Conservation (phyloP, 208 protist genomes). For the Trypanosomatidae sp. region DNA sequence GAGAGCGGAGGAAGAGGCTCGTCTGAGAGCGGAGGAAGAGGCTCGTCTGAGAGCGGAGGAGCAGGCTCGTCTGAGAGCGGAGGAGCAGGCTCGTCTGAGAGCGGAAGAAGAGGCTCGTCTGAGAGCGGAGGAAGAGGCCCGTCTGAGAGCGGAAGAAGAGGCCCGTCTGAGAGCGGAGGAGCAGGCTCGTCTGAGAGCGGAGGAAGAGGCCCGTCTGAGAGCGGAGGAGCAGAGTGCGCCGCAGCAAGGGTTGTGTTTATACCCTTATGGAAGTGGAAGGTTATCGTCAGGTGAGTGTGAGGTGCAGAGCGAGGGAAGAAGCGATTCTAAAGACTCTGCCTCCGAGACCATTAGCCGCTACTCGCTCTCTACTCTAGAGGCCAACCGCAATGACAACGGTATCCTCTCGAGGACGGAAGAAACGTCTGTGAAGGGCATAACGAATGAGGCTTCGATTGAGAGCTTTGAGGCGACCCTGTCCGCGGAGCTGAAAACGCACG, state of each 20-base stretch:
- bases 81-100: slow-evolving; percentile 20
- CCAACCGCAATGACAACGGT: slow-evolving; percentile 57
- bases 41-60: slow-evolving; percentile 21
- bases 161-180: slow-evolving; percentile 21
- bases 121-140: slow-evolving; percentile 47
- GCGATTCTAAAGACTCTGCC: slow-evolving; percentile 2
- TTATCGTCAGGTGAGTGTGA: neutral
- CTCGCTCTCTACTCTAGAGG: slow-evolving; percentile 20
- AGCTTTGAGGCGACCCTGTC: slow-evolving; percentile 49
- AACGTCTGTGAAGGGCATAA: neutral
- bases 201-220: slow-evolving; percentile 61
- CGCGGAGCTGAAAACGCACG: slow-evolving; percentile 32
- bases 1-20: slow-evolving; percentile 21
- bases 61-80: slow-evolving; percentile 13
- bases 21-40: slow-evolving; percentile 21
- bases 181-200: slow-evolving; percentile 14
- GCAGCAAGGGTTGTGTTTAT: slow-evolving; percentile 6
- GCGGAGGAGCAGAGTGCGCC: slow-evolving; percentile 3
- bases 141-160: slow-evolving; percentile 54
- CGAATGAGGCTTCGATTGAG: slow-evolving; percentile 35
- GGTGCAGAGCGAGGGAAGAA: neutral
- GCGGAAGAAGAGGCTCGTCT: slow-evolving; percentile 23
- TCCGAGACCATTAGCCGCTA: slow-evolving; percentile 24
- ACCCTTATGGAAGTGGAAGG: neutral
- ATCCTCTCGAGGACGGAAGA: slow-evolving; percentile 36